phyloP scores from a whole-genome alignment of 139 green algal genomes.

The Tetraselmis chui region DNA sequence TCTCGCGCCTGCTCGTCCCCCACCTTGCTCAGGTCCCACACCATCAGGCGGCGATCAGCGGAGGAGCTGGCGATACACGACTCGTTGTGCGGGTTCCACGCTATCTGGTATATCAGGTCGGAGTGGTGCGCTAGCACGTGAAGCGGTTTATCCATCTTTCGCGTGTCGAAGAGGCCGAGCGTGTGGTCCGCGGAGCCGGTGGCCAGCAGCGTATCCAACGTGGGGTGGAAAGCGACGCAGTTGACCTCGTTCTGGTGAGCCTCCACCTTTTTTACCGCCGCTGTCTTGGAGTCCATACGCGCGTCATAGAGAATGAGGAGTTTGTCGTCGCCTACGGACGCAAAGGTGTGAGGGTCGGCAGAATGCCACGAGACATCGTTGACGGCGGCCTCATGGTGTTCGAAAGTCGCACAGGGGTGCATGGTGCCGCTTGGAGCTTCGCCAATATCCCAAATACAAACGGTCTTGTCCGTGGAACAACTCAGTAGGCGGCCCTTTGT shows the following conservation, averaged over 20 bases:
- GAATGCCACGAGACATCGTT: not conserved
- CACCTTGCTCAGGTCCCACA: not conserved
- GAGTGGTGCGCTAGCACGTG: not conserved
- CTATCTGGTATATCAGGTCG: not conserved
- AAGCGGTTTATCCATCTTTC: not conserved
- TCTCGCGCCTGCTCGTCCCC: constrained; percentile 10
- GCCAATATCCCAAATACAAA: not conserved
- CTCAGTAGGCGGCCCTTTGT: not conserved
- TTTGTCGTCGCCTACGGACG: not conserved
- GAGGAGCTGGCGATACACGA: not conserved
- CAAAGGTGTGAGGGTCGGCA: not conserved
- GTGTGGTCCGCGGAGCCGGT: not conserved
- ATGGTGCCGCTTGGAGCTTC: not conserved
- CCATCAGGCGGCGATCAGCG: not conserved
- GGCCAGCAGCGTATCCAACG: not conserved
- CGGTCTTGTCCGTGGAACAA: not conserved
- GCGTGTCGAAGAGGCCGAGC: not conserved
- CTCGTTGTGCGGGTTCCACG: not conserved
- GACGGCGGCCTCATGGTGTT: not conserved
- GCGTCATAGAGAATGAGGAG: not conserved
- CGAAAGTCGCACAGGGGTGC: not conserved
- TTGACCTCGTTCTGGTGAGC: not conserved
- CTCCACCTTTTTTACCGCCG: not conserved
- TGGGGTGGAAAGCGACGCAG: not conserved
- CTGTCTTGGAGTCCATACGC: not conserved